Percentiles rank a stretch among this genome's conserved stretches.
Evolutionary conservation across 2,329 filamentous ascomycete genomes (phyloP).

Genomic region (Penicillium sp.): DNA sequence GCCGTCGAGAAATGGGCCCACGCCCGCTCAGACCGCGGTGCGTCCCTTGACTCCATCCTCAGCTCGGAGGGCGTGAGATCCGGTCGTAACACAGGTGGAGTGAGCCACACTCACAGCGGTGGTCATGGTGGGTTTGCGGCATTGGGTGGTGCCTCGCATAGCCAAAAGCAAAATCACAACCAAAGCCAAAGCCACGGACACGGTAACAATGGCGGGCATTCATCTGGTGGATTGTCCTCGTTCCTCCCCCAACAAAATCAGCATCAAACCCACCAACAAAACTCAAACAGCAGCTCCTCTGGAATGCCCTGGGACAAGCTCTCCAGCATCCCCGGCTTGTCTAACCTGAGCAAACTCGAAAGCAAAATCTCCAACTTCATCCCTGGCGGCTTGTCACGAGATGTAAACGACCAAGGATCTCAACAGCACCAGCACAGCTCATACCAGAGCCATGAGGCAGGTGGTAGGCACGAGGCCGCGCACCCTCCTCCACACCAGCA

Average conservation of each 20-base stretch:
- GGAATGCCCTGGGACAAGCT: slow-evolving; percentile 26
- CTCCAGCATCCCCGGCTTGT: slow-evolving; percentile 33
- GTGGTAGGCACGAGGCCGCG: neutral
- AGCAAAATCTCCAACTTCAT: slow-evolving; percentile 32
- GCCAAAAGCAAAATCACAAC: slow-evolving; percentile 19
- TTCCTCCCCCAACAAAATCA: slow-evolving; percentile 16
- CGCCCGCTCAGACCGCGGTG: slow-evolving; percentile 62
- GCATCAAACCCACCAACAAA: slow-evolving; percentile 12
- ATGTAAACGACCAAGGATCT: neutral
- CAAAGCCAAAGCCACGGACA: slow-evolving; percentile 18
- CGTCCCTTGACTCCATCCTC: slow-evolving; percentile 70
- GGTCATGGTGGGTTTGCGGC: slow-evolving; percentile 25
- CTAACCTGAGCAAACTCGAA: slow-evolving; percentile 37
- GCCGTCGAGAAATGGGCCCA: slow-evolving; percentile 80
- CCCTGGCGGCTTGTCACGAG: slow-evolving; percentile 22
- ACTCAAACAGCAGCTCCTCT: slow-evolving; percentile 18
- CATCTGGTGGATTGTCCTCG: slow-evolving; percentile 22
- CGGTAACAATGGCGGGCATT: slow-evolving; percentile 3
- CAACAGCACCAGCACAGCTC: neutral
- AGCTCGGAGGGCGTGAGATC: slow-evolving; percentile 77
- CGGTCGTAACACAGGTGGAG: slow-evolving; percentile 63
- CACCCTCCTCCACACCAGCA: neutral
- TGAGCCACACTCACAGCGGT: slow-evolving; percentile 35
- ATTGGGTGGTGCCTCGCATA: slow-evolving; percentile 21
- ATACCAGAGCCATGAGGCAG: neutral